Evolutionary conservation across 768 basidiomycete species (phyloP).

Genomic region (Termitomyces titanicus): DNA sequence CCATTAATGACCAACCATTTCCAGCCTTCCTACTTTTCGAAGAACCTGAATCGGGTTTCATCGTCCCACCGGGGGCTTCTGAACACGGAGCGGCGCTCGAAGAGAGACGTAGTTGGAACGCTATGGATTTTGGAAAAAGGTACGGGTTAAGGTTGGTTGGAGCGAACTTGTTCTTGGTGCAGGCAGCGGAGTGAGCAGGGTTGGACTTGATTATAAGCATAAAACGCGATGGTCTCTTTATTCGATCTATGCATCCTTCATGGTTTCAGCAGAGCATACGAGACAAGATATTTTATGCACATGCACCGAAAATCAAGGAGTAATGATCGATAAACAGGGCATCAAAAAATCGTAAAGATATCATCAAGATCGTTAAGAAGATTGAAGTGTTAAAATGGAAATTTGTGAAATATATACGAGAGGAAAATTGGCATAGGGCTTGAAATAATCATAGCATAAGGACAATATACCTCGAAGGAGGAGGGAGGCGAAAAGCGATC

Average conservation of each 20-base stretch:
- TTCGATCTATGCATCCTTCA: conserved; percentile 14
- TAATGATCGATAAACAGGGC: conserved; percentile 1
- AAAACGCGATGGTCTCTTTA: conserved; percentile 1
- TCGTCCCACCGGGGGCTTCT: conserved; percentile 38
- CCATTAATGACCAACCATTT: background rate
- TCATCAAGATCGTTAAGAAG: conserved; percentile 10
- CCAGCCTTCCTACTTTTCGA: conserved; percentile 55
- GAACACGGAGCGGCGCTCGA: conserved; percentile 43
- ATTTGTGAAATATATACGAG: background rate
- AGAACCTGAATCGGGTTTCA: conserved; percentile 44
- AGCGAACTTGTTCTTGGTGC: conserved; percentile 52
- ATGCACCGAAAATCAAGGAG: no score
- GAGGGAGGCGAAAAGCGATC: background rate
- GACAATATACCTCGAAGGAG: background rate
- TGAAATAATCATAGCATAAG: conserved; percentile 13
- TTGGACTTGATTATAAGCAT: background rate
- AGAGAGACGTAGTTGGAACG: conserved; percentile 54
- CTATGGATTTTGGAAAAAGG: conserved; percentile 44
- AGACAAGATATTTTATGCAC: conserved; percentile 6
- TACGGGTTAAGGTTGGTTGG: conserved; percentile 56
- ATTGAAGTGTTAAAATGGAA: conserved; percentile 1
- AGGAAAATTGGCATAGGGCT: conserved; percentile 5
- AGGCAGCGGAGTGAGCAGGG: conserved; percentile 15
- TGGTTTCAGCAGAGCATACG: conserved; percentile 3
- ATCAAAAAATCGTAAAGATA: conserved; percentile 9